A percentile compares a stretch with the other conserved stretches of the same genome.
Evolutionary conservation across 768 basidiomycete species (phyloP).

Genomic region (Saitozyma sp.): DNA sequence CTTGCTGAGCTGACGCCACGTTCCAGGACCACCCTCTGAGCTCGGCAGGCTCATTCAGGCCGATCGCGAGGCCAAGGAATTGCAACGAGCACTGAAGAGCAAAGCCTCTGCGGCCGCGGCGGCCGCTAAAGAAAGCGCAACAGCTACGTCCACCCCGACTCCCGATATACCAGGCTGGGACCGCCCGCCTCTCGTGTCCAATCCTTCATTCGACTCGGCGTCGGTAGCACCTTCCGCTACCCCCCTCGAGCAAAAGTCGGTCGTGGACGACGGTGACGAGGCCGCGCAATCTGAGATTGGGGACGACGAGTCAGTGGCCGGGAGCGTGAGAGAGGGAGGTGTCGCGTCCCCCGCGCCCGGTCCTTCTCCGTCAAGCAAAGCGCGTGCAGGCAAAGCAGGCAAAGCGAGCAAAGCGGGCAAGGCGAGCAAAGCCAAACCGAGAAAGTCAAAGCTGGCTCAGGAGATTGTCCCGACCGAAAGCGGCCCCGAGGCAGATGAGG

Average conservation of each 20-base stretch:
- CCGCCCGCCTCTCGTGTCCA: conserved; percentile 11
- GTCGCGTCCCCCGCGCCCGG: too few species aligned
- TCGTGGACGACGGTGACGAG: conserved; percentile 8
- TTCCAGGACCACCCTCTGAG: conserved; percentile 36
- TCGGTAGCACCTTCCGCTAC: background rate
- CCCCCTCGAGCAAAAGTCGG: background rate
- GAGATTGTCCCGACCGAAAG: conserved; percentile 32
- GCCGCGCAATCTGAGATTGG: conserved; percentile 26
- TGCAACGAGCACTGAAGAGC: conserved; percentile 20
- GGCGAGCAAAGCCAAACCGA: conserved; percentile 26
- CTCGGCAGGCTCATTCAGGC: conserved; percentile 33
- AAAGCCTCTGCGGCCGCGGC: conserved; percentile 17
- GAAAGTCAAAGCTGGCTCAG: conserved; percentile 41
- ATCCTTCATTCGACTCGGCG: conserved; percentile 18
- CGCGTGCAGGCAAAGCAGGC: conserved; percentile 3
- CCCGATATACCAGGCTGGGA: conserved; percentile 8
- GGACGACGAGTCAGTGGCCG: conserved; percentile 11
- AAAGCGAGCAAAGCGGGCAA: conserved; percentile 1
- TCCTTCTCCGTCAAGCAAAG: too few species aligned
- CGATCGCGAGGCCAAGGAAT: conserved; percentile 38
- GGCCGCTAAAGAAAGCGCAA: conserved; percentile 1
- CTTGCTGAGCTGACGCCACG: conserved; percentile 8
- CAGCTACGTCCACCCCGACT: conserved; percentile 2
- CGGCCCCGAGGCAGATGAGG: too few species aligned
- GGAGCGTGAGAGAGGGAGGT: too few species aligned